Evolutionary conservation across 805 yeast species (phyloP), one percentile per base, ranked within the genome.

Genomic region (Metschnikowia amazonensis): DNA sequence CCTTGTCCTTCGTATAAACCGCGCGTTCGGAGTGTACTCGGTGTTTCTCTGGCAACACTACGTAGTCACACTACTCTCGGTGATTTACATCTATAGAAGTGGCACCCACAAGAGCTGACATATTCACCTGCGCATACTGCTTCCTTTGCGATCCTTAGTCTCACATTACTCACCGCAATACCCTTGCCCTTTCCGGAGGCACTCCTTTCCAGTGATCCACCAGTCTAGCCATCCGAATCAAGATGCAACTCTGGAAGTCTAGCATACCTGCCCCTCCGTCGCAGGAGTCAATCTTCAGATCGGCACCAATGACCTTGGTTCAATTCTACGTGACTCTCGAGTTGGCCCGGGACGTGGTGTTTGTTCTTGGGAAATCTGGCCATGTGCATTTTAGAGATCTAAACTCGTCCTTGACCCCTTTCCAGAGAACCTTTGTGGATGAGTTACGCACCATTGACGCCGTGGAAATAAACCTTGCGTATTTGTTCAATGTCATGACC

Each of bases 271-370:
- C 31, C 8, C 47, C 45, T 2, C 40, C 45, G 24, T 16, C 49
- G 11, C 46, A 48, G 20, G 76, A 71, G 59, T 72, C 73, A 21
- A 65, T 71, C 13, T 71, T 70, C 53, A 56, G 79, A 38, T 70
- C 76, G 21, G 77, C 78, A 8, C 75, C 77, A 8, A 74, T 74
- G 79, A 60, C 72, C 2, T 56, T 74, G 36, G 76, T 74, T 11
- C 79, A 74, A 48, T 69, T 74, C 59, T 74, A 72, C 50, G 74
- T 74, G 24, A 72, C 78, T 18, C 65, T 65, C 14, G 79, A 74
- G 51, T 56, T 71, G 53, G 74, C 75, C 6, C 48, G 76, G 39
- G 76, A 72, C 40, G 64, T 70, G 46, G 74, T 70, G 16, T 59
- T 58, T 37, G 61, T 62, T 1, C 51, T 72, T 24, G 76, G 76